Evolutionary conservation across 805 yeast species (phyloP).

Genomic region (Huiozyma naganishii): DNA sequence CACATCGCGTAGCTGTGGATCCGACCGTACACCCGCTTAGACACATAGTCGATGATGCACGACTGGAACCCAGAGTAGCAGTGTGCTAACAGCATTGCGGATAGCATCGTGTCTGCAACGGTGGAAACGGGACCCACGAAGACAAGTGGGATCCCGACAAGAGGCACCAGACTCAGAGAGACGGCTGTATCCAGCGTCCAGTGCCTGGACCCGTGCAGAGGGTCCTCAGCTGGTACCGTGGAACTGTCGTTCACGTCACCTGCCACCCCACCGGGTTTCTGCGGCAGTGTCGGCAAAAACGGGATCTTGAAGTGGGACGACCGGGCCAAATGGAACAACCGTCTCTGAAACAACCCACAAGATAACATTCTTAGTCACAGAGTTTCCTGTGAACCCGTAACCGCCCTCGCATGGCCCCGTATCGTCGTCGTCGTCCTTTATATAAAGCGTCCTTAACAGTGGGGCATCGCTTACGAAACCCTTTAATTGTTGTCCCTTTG

Average conservation of each 20-base stretch:
- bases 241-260: conserved; percentile 89
- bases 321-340: too few species aligned
- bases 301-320: conserved; percentile 18
- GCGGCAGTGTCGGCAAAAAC: conserved; percentile 51
- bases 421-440: too few species aligned
- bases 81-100: conserved; percentile 60
- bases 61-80: conserved; percentile 77
- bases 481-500: too few species aligned
- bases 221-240: conserved; percentile 48
- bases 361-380: too few species aligned
- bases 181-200: conserved; percentile 79
- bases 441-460: too few species aligned
- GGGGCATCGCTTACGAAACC: too few species aligned
- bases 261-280: conserved; percentile 79
- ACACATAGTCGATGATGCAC: conserved; percentile 92
- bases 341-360: too few species aligned
- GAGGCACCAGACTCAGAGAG: conserved; percentile 62
- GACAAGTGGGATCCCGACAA: conserved; percentile 62
- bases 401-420: too few species aligned
- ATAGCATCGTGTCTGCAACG: conserved; percentile 57
- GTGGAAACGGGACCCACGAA: conserved; percentile 59
- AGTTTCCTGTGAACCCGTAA: too few species aligned
- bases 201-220: conserved; percentile 73
- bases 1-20: conserved; percentile 60
- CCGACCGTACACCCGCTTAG: conserved; percentile 70